Percentiles rank a stretch among this genome's conserved stretches.
Conservation (phyloP, 768 basidiomycete species). For the Lactifluus subvellereus region DNA sequence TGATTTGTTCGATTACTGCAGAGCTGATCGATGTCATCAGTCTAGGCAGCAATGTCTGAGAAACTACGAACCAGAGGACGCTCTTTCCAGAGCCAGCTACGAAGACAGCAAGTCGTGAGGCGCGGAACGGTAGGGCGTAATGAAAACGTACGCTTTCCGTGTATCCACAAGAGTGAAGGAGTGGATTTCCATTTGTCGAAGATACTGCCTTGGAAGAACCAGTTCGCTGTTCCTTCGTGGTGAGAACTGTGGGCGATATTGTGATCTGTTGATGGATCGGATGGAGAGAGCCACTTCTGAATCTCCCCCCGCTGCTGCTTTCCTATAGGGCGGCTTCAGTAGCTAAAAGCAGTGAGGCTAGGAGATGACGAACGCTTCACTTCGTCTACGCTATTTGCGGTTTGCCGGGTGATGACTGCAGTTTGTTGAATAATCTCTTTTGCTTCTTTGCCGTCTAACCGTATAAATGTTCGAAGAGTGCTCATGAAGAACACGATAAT, state of each 20-base stretch:
- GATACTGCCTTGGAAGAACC: neutral
- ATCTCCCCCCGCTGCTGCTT: neutral
- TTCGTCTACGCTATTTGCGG: neutral
- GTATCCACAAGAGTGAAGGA: neutral
- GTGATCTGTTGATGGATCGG: conserved; percentile 1
- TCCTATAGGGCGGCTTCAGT: neutral
- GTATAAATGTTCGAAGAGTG: neutral
- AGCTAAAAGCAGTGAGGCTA: neutral
- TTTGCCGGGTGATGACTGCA: too few relatives aligned
- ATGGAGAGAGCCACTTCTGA: conserved; percentile 1
- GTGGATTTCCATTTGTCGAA: neutral
- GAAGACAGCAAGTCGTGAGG: too few relatives aligned
- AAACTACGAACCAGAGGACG: neutral
- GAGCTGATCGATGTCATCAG: neutral
- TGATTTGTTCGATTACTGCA: neutral
- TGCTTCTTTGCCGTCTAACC: neutral
- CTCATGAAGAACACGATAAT: neutral
- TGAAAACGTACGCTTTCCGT: neutral
- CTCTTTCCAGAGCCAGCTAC: conserved; percentile 2
- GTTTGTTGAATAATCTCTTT: too few relatives aligned
- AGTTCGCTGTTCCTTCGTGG: neutral
- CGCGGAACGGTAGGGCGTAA: neutral
- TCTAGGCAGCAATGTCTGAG: neutral
- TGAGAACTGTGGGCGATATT: neutral
- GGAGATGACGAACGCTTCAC: neutral